Base-by-base conservation (phyloP, 306 rosid species). In the Vachellia pachyceras region DNA sequence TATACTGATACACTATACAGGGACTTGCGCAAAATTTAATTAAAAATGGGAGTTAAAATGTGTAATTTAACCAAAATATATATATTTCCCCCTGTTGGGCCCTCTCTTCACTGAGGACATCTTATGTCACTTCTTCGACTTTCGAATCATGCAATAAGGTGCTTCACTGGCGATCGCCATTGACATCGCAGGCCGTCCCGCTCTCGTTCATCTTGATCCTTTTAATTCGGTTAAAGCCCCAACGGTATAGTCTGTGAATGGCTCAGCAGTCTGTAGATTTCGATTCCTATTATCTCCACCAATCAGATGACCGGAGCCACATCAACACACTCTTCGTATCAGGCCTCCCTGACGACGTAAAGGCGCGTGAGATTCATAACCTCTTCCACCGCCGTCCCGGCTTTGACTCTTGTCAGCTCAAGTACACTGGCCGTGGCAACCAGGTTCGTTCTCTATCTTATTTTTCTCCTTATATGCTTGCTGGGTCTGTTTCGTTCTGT, bases 351-450 rank as follows among this genome's bases (percentile, higher is more conserved):
- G 99, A 93, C 88, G 99, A 95, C 82, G 87, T 95, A 25, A 93
- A 88, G 89, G 90, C 98, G 77, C 99, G 98, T 76, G 99, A 95
- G 85, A 95, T 95, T 72, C 97, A 95, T 85, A 95, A 95, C 90
- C 99, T 95, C 73, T 95, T 95, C 81, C 97, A 98, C 76, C 95
- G 99, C 4, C 92, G 97, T 3, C 97, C 93, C 1, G 99, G 99
- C 44, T 93, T 95, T 85, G 97, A 93, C 75, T 88, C 91, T 47
- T 95, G 97, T 88, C 99, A 95, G 87, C 99, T 95, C 88, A 93
- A 95, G 93, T 95, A 95, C 85, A 92, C 99, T 52, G 99, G 99
- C 70, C 97, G 99, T 36, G 97, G 88, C 84, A 90, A 87, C 84
- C 97, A 93, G 98, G 98, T 87, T 65, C 50, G 5, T 33, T 1